Evolutionary conservation across 2,329 filamentous ascomycete genomes (phyloP), one percentile per base, ranked within the genome.

Genomic region (Clonostachys sp.): DNA sequence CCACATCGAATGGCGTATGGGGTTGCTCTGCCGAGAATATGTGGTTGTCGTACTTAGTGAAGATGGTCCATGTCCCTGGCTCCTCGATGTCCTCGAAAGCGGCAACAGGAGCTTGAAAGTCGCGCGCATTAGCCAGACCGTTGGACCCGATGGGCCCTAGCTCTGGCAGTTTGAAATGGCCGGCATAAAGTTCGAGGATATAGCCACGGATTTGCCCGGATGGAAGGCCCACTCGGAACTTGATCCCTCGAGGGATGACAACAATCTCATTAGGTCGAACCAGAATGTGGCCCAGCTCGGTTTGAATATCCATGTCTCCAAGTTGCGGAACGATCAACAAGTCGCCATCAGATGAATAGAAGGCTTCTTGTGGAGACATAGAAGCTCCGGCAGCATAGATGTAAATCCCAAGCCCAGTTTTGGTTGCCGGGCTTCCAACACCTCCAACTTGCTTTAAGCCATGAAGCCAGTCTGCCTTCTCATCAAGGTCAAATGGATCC

Each of bases 271-370:
- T 85, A 2, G 87, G 87, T 46, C 87, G 78, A n/a, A 91, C 82
- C 41, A 89, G 77, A 7, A 92, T 70, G 59, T 77, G 80, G 41
- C 88, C 89, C 42, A 91, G 73, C 64, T 92, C 88, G 2, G 88
- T 92, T 57, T 84, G 80, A 51, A 92, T 86, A 58, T 91, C 86
- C 40, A 92, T 68, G 13, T 77, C 75, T 3, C 88, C 88, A 52
- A 87, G 80, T 61, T 92, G 88, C 3, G 86, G 76, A 13, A 92
- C 86, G 52, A 92, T 83, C 48, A 91, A 66, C 56, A 89, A 79
- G 61, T 92, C 88, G 12, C 88, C 88, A 60, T 92, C 88, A 0
- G 89, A 86, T 5, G 86, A 91, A 73, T 92, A 95, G 63, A 91
- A 95, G 0, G 89, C 89, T 44, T 85, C 74, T 38, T 80, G 78